Base-by-base conservation (phyloP, 441 rosid genomes). In the Isatis lusitanica region DNA sequence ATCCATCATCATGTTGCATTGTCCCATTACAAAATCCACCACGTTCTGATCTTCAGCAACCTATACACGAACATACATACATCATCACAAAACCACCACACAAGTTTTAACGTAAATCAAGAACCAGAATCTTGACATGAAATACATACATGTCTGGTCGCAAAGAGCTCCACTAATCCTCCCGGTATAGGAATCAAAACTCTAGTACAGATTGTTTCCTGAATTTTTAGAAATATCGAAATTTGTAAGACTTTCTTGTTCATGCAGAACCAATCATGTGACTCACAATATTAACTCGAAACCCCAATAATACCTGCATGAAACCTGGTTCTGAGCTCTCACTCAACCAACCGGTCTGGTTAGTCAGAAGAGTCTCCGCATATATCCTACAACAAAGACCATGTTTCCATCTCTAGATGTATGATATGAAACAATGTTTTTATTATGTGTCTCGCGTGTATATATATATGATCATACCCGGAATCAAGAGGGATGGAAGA, bases 121-220 rank as follows among this genome's bases (percentile, higher is more conserved):
- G 21, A 58, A 52, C 33, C 56, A 69, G 50, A 18, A 36, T 9
- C 15, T 24, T 12, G 9, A 24, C 13, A 77, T 56, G 24, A 21
- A 18, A 26, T 1, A 71, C 59, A 17, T 90, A 91, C 98, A 82
- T 88, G 92, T 85, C 90, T 87, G 5, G 88, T 60, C 24, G 82
- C 88, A 73, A 90, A 91, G 33, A 91, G 85, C 85, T 91, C 98
- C 17, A 94, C 71, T 21, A 94, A 64, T 63, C 93, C 97, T 80
- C 90, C 93, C 2, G 93, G 61, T 12, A 90, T 77, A 12, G 98
- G 98, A 72, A 90, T 76, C 85, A 91, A 80, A 77, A 83, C 90
- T 83, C 87, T 88, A 17, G 95, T 91, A 63, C 97, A 92, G 16
- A 81, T 75, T 17, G 83, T 74, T 71, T 83, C 93, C 96, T 93